Base-by-base conservation (phyloP, 805 yeast species). In the Candida bentonensis region DNA sequence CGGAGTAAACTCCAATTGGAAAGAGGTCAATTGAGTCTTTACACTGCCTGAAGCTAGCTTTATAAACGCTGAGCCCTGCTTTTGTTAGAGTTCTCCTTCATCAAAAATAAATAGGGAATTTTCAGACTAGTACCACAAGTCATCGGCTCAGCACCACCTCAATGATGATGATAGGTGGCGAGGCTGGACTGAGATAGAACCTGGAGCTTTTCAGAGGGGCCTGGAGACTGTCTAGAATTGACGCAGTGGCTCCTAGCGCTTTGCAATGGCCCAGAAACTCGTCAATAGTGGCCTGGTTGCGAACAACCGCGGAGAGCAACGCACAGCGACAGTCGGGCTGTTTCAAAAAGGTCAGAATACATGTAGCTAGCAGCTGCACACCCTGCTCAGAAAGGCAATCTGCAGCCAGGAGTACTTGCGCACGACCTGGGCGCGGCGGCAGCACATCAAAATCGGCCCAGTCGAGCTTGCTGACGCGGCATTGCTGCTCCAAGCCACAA, bases 311-410 rank as follows among this genome's bases (percentile, higher is more conserved):
- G 1, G 94, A 79, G 15, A 88, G 69, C 4, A 73, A 45, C 21
- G 66, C 48, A 46, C 50, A 1, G 40, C 58, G 41, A 26, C 43
- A 13, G 25, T 25, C 22, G 4, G 40, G 42, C 51, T 54, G 45
- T 13, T 21, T 48, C 2, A 82, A 55, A 9, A 79, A 72, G 3
- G 55, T 48, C n/a, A 76, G 69, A 34, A 88, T 30, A n/a, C 36
- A 30, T 5, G 7, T 9, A 9, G 36, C 66, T 21, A 62, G 62
- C 0, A 78, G 76, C 20, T 85, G 67, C 2, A 77, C 67, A 2
- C 71, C 63, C 2, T 76, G 57, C 54, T 88, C 96, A 60, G 83
- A 88, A 0, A 95, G 85, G 13, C 88, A 85, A 60, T 88, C 97
- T 0, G 96, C 92, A 0, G 88, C 95, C 2, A 85, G 55, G 0